Evolutionary conservation across 1,284 basidiomycete species (phyloP).

Genomic region (Sporisorium graminicola): DNA sequence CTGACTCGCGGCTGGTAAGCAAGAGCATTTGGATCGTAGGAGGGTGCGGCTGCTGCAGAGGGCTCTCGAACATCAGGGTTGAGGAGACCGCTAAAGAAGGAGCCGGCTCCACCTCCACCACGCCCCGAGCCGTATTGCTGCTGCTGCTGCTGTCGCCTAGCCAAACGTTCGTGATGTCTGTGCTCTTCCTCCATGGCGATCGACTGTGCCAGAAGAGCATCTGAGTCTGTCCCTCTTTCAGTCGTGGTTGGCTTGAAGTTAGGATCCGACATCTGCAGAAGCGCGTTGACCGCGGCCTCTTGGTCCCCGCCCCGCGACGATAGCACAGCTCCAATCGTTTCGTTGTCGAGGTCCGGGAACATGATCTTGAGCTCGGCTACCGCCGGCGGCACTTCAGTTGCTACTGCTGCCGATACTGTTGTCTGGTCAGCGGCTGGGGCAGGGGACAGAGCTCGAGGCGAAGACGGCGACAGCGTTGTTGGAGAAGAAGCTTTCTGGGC

Average conservation of each 20-base stretch:
- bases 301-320: conserved; percentile 54
- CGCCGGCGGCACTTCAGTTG: conserved; percentile 18
- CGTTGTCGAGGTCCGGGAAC: conserved; percentile 61
- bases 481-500: conserved; percentile 35
- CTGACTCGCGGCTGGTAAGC: conserved; percentile 58
- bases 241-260: conserved; percentile 44
- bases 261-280: conserved; percentile 63
- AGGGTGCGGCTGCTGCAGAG: conserved; percentile 14
- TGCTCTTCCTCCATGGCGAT: conserved; percentile 56
- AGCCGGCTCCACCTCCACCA: conserved; percentile 42
- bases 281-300: conserved; percentile 57
- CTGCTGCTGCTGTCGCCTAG: conserved; percentile 21
- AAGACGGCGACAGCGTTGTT: conserved; percentile 48
- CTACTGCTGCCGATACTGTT: conserved; percentile 1
- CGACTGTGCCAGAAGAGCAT: conserved; percentile 53
- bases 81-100: conserved; percentile 45
- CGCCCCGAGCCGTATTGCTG: conserved; percentile 23
- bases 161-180: conserved; percentile 26
- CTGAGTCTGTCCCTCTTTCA: conserved; percentile 49
- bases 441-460: conserved; percentile 48
- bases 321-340: conserved; percentile 57
- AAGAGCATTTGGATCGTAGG: conserved; percentile 57
- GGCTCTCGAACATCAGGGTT: conserved; percentile 19
- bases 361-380: conserved; percentile 55
- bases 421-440: conserved; percentile 1